phyloP scores from a whole-genome alignment of 495 filamentous ascomycete genomes.

The Penicillium odoratum region DNA sequence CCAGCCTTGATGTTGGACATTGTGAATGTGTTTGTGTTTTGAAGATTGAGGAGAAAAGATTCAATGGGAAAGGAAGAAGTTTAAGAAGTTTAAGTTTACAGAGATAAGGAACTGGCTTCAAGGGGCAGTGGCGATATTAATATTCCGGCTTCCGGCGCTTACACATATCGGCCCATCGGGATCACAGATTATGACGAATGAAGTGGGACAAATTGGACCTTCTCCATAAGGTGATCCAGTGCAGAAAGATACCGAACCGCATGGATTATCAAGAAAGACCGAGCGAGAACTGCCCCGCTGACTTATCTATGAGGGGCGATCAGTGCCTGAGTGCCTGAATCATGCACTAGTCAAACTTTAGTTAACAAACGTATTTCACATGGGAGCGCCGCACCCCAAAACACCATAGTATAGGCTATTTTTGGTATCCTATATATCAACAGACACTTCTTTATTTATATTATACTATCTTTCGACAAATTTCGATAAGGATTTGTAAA shows the following conservation, averaged over 20 bases:
- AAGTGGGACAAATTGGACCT: constrained; percentile 11
- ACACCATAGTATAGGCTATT: too few species aligned
- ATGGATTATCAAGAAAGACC: constrained; percentile 45
- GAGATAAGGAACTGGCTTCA: constrained; percentile 8
- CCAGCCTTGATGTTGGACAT: constrained; percentile 76
- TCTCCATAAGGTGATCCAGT: constrained; percentile 41
- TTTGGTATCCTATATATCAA: too few species aligned
- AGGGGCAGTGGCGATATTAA: constrained; percentile 19
- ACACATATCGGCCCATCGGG: constrained; percentile 38
- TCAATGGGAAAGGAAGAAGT: constrained; percentile 10
- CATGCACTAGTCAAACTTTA: neutral
- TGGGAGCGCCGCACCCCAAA: too few species aligned
- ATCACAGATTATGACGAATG: constrained; percentile 24
- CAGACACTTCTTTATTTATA: too few species aligned
- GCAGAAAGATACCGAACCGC: constrained; percentile 48
- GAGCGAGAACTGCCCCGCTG: constrained; percentile 32
- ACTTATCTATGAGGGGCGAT: constrained; percentile 11
- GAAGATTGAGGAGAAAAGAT: constrained; percentile 8
- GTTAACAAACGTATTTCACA: too few species aligned
- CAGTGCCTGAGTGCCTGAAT: constrained; percentile 8
- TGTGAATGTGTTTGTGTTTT: constrained; percentile 9
- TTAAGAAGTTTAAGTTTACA: constrained; percentile 17
- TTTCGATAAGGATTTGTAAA: too few species aligned
- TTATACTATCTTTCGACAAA: too few species aligned
- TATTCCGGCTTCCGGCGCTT: constrained; percentile 21